Evolutionary conservation across 2,329 filamentous ascomycete genomes (phyloP).

Genomic region (Sclerotinia borealis): DNA sequence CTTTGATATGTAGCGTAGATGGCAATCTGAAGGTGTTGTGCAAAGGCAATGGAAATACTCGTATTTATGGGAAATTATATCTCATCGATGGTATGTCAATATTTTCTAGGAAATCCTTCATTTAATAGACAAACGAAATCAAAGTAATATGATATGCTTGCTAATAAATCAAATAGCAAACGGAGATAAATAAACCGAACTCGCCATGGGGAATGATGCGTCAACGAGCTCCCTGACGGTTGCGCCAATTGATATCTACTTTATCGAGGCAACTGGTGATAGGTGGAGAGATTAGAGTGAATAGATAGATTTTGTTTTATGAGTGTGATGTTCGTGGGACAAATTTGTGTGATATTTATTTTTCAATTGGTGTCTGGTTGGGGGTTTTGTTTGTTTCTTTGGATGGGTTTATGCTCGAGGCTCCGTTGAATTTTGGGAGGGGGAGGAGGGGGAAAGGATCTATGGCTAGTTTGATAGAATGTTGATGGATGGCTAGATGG

Average conservation of each 20-base stretch:
- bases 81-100: slow-evolving; percentile 1
- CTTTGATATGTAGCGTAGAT: not conserved
- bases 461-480: not conserved
- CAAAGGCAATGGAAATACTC: not conserved
- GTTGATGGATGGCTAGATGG: not conserved
- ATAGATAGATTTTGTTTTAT: not conserved
- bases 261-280: not conserved
- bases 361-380: not conserved
- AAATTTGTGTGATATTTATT: not conserved
- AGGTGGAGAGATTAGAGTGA: not conserved
- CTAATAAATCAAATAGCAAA: not conserved
- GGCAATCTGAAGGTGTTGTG: not conserved
- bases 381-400: not conserved
- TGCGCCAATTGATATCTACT: not conserved
- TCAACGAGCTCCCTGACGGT: not conserved
- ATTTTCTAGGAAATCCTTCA: not conserved
- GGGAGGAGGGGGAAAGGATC: no score
- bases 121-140: no score
- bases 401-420: not conserved
- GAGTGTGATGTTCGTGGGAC: not conserved
- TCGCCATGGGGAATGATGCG: slow-evolving; percentile 6
- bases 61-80: not conserved
- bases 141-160: no score
- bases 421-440: not conserved
- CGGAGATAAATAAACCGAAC: not conserved